A percentile compares a stretch with the other conserved stretches of the same genome.
Evolutionary conservation across 1,139 yeast genomes (phyloP).

Genomic region (Geotrichum cucujoidarum): DNA sequence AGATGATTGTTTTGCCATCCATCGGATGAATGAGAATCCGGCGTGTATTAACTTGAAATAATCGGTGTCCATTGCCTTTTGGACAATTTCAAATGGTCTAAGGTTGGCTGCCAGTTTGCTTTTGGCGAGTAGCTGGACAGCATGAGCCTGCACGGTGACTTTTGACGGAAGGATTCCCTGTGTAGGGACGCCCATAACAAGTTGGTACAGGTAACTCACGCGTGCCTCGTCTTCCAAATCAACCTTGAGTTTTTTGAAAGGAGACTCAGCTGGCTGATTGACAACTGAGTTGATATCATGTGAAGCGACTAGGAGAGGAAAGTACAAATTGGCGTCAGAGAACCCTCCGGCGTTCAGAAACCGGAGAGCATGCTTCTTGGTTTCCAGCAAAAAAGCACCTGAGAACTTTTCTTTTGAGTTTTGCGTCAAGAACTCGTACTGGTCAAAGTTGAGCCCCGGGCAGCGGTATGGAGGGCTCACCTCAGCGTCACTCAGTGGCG

Average conservation of each 20-base stretch:
- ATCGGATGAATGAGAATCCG: constrained; percentile 58
- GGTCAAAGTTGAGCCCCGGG: constrained; percentile 59
- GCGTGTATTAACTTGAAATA: constrained; percentile 45
- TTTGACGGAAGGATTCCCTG: constrained; percentile 49
- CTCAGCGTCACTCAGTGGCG: constrained; percentile 10
- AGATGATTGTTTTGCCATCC: constrained; percentile 39
- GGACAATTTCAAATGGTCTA: constrained; percentile 39
- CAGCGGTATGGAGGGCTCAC: constrained; percentile 32
- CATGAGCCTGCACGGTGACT: constrained; percentile 52
- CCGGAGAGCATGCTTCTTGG: constrained; percentile 45
- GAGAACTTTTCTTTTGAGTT: constrained; percentile 60
- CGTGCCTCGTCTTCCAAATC: constrained; percentile 49
- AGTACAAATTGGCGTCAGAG: constrained; percentile 35
- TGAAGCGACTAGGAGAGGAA: constrained; percentile 54
- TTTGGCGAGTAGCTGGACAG: constrained; percentile 49
- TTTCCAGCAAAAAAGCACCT: constrained; percentile 40
- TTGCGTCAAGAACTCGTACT: constrained; percentile 56
- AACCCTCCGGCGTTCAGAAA: constrained; percentile 42
- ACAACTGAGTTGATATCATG: constrained; percentile 55
- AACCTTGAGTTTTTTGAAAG: constrained; percentile 47
- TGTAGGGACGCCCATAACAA: constrained; percentile 40
- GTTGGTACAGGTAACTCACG: constrained; percentile 43
- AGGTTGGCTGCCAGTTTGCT: constrained; percentile 48
- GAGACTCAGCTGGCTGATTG: constrained; percentile 48
- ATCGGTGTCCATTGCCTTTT: constrained; percentile 55